phyloP scores from a whole-genome alignment of 2,329 filamentous ascomycete species.

The Claviceps monticola region DNA sequence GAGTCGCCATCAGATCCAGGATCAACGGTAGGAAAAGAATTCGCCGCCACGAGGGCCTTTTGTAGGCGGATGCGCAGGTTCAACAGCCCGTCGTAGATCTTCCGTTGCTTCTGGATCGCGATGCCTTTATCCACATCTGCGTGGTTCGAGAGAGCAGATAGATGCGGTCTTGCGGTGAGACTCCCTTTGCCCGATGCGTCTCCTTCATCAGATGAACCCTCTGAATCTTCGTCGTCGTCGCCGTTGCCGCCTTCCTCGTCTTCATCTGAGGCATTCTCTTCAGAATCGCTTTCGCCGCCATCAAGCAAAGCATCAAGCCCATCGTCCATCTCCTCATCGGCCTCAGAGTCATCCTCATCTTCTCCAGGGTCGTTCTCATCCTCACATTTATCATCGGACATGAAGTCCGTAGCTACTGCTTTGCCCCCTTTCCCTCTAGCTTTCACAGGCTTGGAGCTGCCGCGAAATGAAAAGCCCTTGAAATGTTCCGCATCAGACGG shows the following conservation, averaged over 20 bases:
- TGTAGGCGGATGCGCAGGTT: slow-evolving; percentile 88
- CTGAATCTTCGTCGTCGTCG: slow-evolving; percentile 18
- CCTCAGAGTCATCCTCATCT: slow-evolving; percentile 21
- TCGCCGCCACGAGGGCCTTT: slow-evolving; percentile 72
- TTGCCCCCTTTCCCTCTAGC: slow-evolving; percentile 23
- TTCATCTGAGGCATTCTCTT: slow-evolving; percentile 20
- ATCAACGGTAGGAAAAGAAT: slow-evolving; percentile 47
- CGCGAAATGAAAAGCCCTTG: slow-evolving; percentile 53
- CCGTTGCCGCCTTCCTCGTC: slow-evolving; percentile 21
- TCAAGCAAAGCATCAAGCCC: slow-evolving; percentile 21
- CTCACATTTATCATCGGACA: slow-evolving; percentile 32
- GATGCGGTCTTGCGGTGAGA: slow-evolving; percentile 19
- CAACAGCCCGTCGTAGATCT: slow-evolving; percentile 74
- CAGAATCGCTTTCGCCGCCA: slow-evolving; percentile 18
- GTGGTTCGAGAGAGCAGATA: slow-evolving; percentile 17
- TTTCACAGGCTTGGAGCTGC: slow-evolving; percentile 37
- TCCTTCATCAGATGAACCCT: slow-evolving; percentile 19
- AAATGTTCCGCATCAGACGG: slow-evolving; percentile 77
- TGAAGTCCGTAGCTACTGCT: slow-evolving; percentile 42
- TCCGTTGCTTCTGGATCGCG: slow-evolving; percentile 75
- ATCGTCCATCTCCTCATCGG: slow-evolving; percentile 25
- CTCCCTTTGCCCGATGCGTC: slow-evolving; percentile 10
- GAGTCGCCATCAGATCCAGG: slow-evolving; percentile 23
- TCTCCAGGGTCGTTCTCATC: slow-evolving; percentile 21
- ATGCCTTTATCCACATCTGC: slow-evolving; percentile 68